Evolutionary conservation across 176 grass and related monocot species (phyloP).

Genomic region (Aegilops bicornis): DNA sequence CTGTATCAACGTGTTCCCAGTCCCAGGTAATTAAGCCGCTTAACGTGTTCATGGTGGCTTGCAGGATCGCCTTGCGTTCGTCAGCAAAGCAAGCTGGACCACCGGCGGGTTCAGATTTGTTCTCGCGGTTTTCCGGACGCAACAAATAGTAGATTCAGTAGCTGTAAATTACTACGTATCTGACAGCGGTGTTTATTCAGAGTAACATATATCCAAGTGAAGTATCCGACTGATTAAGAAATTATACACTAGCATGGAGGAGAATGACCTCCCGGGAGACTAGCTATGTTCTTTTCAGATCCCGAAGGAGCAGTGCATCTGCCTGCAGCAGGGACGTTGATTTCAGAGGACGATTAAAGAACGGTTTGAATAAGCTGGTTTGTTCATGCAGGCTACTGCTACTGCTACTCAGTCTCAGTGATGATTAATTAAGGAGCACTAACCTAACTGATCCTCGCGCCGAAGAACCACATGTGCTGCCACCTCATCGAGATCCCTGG

Average conservation of each 20-base stretch:
- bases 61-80: neutral
- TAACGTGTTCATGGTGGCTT: neutral
- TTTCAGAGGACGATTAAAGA: conserved; percentile 17
- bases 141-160: neutral
- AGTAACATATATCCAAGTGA: conserved; percentile 18
- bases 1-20: neutral
- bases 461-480: neutral
- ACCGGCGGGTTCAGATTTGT: no score
- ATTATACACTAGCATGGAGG: neutral
- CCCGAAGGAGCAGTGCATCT: conserved; percentile 16
- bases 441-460: neutral
- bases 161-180: neutral
- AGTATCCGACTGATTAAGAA: conserved; percentile 37
- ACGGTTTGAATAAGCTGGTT: neutral
- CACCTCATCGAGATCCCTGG: neutral
- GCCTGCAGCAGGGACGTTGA: conserved; percentile 4
- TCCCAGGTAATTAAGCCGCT: neutral
- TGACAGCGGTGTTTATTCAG: neutral
- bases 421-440: conserved; percentile 12
- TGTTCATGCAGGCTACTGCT: neutral
- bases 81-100: neutral
- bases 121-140: neutral
- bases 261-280: conserved; percentile 28
- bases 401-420: neutral
- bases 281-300: conserved; percentile 43